Conservation (phyloP, 495 filamentous ascomycete species). For the Aspergillus biplanus region DNA sequence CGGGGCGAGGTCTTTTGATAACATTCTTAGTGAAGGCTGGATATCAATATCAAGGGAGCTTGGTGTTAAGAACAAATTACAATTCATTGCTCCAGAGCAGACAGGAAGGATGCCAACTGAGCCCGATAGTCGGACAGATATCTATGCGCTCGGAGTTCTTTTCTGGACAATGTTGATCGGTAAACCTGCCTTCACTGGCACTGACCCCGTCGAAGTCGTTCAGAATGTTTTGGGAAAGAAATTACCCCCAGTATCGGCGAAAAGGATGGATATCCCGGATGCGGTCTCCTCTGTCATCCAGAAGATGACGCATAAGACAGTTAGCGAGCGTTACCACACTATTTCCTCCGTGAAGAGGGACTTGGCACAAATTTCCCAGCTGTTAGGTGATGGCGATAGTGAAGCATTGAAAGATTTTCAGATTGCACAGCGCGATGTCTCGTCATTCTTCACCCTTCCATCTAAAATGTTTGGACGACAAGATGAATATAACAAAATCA, state of each 20-base stretch:
- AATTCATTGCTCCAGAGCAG: conserved; percentile 89
- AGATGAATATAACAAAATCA: conserved; percentile 67
- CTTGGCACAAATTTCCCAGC: conserved; percentile 65
- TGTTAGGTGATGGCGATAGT: conserved; percentile 75
- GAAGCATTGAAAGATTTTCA: conserved; percentile 68
- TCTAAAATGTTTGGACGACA: conserved; percentile 77
- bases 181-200: conserved; percentile 74
- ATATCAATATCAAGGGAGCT: conserved; percentile 74
- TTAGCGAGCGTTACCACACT: conserved; percentile 83
- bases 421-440: conserved; percentile 76
- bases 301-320: conserved; percentile 86
- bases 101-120: conserved; percentile 88
- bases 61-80: conserved; percentile 80
- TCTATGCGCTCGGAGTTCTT: conserved; percentile 83
- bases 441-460: conserved; percentile 84
- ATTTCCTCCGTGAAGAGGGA: conserved; percentile 81
- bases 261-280: conserved; percentile 79
- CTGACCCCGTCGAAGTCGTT: conserved; percentile 81
- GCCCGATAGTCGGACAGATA: conserved; percentile 86
- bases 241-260: conserved; percentile 71
- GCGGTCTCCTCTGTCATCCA: conserved; percentile 79
- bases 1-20: conserved; percentile 82
- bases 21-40: conserved; percentile 86
- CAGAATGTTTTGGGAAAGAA: conserved; percentile 80
- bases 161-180: conserved; percentile 87